A percentile compares a stretch with the other conserved stretches of the same genome.
phyloP scores from a whole-genome alignment of 2,329 filamentous ascomycete species.

The Didymella lethalis region DNA sequence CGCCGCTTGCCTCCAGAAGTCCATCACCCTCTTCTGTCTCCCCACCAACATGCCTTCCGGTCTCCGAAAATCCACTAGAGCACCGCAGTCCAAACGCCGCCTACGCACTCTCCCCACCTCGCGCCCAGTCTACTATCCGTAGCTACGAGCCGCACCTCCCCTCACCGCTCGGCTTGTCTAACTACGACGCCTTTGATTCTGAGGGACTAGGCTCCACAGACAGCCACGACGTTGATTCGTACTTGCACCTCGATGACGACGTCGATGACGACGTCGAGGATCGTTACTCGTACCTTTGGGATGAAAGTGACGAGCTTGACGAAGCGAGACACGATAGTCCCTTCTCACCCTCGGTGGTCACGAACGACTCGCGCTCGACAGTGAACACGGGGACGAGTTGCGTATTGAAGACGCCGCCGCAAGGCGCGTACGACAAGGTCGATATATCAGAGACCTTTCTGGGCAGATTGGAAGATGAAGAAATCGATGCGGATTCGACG shows the following conservation, averaged over 20 bases:
- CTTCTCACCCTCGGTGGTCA: constrained; percentile 27
- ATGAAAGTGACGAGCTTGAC: constrained; percentile 19
- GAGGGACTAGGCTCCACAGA: constrained; percentile 27
- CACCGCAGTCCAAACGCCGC: constrained; percentile 46
- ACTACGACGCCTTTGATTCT: constrained; percentile 54
- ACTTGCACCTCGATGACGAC: constrained; percentile 44
- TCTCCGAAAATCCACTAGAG: constrained; percentile 6
- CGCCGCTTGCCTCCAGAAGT: constrained; percentile 29
- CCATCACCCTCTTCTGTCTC: constrained; percentile 30
- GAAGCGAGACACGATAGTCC: constrained; percentile 24
- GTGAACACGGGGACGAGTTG: not conserved
- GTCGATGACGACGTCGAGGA: constrained; percentile 35
- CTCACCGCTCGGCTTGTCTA: constrained; percentile 52
- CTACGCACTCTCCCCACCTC: constrained; percentile 34
- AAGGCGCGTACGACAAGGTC: not conserved
- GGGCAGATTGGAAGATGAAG: not conserved
- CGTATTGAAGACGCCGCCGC: not conserved
- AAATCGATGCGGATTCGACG: not conserved
- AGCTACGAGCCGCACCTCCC: constrained; percentile 47
- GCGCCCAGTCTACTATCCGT: constrained; percentile 28
- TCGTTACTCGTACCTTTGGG: constrained; percentile 10
- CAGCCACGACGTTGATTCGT: constrained; percentile 37
- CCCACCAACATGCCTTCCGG: constrained; percentile 4
- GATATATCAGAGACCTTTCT: not conserved
- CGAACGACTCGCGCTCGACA: constrained; percentile 4